phyloP scores from a whole-genome alignment of 495 filamentous ascomycete genomes.

The Tuber magnatum region DNA sequence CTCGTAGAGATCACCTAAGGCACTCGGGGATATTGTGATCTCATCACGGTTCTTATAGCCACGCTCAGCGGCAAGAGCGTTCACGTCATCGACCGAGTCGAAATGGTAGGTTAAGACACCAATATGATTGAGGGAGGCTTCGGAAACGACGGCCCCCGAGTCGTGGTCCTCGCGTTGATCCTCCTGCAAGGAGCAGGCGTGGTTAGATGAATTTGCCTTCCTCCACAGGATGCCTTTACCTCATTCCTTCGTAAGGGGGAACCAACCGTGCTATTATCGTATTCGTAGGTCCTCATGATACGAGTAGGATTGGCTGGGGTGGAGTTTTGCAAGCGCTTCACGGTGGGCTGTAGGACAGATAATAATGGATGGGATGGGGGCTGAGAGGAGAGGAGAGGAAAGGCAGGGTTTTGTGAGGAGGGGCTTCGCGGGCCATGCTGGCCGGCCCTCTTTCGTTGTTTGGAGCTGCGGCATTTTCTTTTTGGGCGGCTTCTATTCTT shows the following conservation, averaged over 20 bases:
- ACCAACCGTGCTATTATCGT: conserved; percentile 69
- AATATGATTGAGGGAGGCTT: conserved; percentile 58
- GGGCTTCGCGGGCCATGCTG: conserved; percentile 18
- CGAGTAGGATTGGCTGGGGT: conserved; percentile 5
- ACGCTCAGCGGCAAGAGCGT: conserved; percentile 64
- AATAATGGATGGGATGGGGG: not conserved
- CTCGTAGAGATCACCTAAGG: conserved; percentile 81
- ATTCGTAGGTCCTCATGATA: conserved; percentile 79
- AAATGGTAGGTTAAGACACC: conserved; percentile 73
- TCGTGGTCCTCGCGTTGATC: conserved; percentile 90
- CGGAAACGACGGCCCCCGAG: conserved; percentile 58
- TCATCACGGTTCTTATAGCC: conserved; percentile 93
- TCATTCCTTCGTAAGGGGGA: conserved; percentile 27
- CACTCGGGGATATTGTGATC: conserved; percentile 76
- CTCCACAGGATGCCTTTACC: conserved; percentile 8
- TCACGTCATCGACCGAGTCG: conserved; percentile 48
- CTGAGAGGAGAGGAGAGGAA: conserved; percentile 12
- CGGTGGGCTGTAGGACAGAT: conserved; percentile 8
- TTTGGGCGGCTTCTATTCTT: too few species aligned
- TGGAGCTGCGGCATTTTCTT: too few species aligned
- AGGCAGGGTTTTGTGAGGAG: conserved; percentile 16
- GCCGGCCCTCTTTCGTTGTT: not conserved
- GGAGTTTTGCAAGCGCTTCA: conserved; percentile 6
- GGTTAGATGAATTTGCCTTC: conserved; percentile 8
- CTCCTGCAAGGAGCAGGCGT: conserved; percentile 50